phyloP scores from a whole-genome alignment of 2,329 filamentous ascomycete genomes.

The Sporothrix schenckii region DNA sequence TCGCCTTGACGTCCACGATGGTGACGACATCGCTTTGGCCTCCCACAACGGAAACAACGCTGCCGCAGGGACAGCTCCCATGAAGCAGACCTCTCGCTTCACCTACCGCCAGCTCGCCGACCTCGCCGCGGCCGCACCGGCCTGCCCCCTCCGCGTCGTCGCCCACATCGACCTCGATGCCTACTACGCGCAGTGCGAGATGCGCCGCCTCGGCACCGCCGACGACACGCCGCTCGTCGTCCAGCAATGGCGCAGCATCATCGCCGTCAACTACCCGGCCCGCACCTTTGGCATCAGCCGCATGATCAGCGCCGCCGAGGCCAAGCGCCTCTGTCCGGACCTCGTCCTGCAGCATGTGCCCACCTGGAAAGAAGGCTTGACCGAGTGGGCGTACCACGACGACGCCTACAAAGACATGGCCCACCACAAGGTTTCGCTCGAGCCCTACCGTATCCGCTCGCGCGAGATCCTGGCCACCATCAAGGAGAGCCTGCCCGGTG shows the following conservation, averaged over 20 bases:
- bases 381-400: constrained; percentile 86
- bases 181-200: constrained; percentile 97
- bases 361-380: constrained; percentile 90
- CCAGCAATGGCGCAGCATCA: constrained; percentile 92
- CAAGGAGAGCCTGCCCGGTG: constrained; percentile 68
- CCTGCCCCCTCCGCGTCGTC: constrained; percentile 80
- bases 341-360: constrained; percentile 90
- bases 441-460: constrained; percentile 86
- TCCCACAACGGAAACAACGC: not conserved
- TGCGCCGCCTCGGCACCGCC: constrained; percentile 75
- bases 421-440: constrained; percentile 90
- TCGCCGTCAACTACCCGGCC: constrained; percentile 94
- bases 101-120: constrained; percentile 82
- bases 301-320: constrained; percentile 78
- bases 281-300: constrained; percentile 77
- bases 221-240: constrained; percentile 84
- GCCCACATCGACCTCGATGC: constrained; percentile 95
- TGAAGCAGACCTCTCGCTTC: constrained; percentile 64
- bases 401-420: constrained; percentile 78
- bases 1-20: not conserved
- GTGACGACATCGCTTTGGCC: not conserved
- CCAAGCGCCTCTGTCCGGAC: constrained; percentile 81
- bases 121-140: constrained; percentile 69
- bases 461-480: constrained; percentile 78
- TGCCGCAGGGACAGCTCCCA: not conserved